Evolutionary conservation across 306 rosid species (phyloP), one percentile per base, ranked within the genome.

Genomic region (Leucaena leucocephala): DNA sequence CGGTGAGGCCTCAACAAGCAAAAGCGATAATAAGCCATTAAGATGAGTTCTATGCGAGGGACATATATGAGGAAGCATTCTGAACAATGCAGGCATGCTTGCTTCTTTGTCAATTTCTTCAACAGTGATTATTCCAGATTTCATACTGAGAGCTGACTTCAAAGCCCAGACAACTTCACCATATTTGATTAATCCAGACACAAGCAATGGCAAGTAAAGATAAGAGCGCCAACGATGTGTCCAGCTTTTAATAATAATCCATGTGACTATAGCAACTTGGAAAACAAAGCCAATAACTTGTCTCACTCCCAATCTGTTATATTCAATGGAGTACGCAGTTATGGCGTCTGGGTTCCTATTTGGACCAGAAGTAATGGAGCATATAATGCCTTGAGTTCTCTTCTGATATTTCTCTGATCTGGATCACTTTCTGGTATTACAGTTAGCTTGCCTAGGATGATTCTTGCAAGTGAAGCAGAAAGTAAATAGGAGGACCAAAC

Each of bases 121-220:
- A 43, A 74, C 10, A 0, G 88, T 86, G 44, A 86, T 80, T 68
- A 78, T 78, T 39, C 91, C 84, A 2, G 86, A 84, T 52, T 71
- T 79, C 68, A 81, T 84, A 38, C 71, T 85, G 8, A 87, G 81
- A 21, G 94, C 84, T 36, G 92, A 85, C 45, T 82, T 84, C 45
- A 91, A 83, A 86, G 92, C 87, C 94, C 91, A 93, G 9, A 83
- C 87, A 39, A 85, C 71, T 84, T 88, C 94, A n/a, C 89, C 97
- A 72, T 89, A 85, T 80, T 91, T 91, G 58, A 88, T 84, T 38
- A 89, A 34, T 8, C 90, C 93, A 38, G 94, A 84, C 10, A 85
- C 8, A 27, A 88, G 78, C 59, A 86, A 79, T 2, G 97, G 91
- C 38, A 90, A 39, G 82, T 90, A 85, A 27, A 90, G 92, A 84